Conservation (phyloP, 176 grass and related monocot genomes). For the Oryza glaberrima region DNA sequence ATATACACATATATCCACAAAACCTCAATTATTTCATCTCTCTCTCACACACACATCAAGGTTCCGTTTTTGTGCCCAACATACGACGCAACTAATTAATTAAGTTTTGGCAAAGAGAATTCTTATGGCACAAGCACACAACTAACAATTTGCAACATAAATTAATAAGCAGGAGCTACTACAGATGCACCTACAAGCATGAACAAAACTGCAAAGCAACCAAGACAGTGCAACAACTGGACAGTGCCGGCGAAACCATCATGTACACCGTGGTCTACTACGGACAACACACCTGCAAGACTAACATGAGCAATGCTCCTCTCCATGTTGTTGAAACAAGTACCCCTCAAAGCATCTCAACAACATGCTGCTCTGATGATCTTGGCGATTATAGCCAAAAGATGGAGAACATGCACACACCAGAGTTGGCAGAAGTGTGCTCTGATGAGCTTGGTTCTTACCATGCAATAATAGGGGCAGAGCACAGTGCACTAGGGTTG, state of each 20-base stretch:
- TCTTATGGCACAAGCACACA: not conserved
- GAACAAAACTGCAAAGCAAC: conserved; percentile 54
- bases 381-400: not conserved
- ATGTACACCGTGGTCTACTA: conserved; percentile 46
- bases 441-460: not conserved
- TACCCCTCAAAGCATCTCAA: not conserved
- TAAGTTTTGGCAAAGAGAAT: not conserved
- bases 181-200: conserved; percentile 46
- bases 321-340: not conserved
- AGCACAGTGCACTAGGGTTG: not conserved
- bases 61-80: not conserved
- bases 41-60: not conserved
- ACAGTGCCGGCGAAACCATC: not conserved
- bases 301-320: not conserved
- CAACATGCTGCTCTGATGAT: not conserved
- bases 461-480: not conserved
- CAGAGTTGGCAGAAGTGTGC: not conserved
- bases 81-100: not conserved
- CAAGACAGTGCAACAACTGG: conserved; percentile 53
- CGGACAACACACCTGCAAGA: conserved; percentile 45
- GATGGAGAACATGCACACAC: not conserved
- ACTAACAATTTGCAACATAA: not conserved
- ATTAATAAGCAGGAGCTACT: conserved; percentile 53
- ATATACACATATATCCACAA: not conserved
- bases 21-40: not conserved